Percentiles rank a stretch among this genome's conserved stretches.
These are phyloP conservation scores for Rhizophagus sp. DNA, from an alignment of 192 early-diverging fungal genomes.

Conservation along the genomic window DNA sequence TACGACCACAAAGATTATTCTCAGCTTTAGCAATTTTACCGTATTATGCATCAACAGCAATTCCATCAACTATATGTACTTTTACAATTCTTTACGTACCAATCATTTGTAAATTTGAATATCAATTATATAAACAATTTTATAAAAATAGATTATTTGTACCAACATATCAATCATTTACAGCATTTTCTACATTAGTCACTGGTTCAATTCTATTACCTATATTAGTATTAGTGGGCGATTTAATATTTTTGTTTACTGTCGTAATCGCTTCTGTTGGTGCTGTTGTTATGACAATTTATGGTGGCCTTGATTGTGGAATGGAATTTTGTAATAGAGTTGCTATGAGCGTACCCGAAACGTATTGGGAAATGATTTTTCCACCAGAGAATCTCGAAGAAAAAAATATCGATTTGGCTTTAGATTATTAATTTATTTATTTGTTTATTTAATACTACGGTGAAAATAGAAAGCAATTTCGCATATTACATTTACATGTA, in stretches of 20 bases:
- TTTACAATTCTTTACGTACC: background rate
- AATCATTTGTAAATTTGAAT: conserved; percentile 13
- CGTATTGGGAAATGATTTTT: conserved; percentile 5
- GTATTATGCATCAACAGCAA: background rate
- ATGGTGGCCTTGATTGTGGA: background rate
- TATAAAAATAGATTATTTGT: background rate
- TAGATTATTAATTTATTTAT: too few species aligned
- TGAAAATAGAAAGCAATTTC: too few species aligned
- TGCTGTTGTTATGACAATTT: background rate
- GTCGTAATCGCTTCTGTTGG: background rate
- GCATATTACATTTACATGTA: too few species aligned
- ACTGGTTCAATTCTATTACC: background rate
- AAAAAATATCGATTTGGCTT: too few species aligned
- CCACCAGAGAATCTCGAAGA: too few species aligned
- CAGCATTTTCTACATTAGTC: background rate
- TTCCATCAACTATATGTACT: background rate
- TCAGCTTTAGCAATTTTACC: background rate
- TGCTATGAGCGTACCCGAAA: conserved; percentile 3
- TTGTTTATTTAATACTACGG: too few species aligned
- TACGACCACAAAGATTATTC: background rate
- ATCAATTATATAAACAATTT: background rate
- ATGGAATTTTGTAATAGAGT: conserved; percentile 4
- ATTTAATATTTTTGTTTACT: background rate
- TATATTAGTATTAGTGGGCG: background rate
- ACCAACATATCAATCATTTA: background rate